Percentiles rank a stretch among this genome's conserved stretches.
phyloP scores from a whole-genome alignment of 2,329 filamentous ascomycete species.

The Acrocalymma vagum region DNA sequence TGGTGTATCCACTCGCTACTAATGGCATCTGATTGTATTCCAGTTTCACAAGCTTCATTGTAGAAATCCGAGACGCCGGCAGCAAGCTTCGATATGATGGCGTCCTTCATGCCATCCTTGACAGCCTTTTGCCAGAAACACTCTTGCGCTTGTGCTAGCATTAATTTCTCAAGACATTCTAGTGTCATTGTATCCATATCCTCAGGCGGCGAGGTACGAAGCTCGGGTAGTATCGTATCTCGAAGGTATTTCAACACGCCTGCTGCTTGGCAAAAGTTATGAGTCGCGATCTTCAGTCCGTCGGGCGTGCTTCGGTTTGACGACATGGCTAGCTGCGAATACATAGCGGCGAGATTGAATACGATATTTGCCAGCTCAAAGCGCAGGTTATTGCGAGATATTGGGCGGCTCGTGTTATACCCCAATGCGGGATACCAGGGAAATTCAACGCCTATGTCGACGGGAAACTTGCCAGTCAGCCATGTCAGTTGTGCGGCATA shows the following conservation, averaged over 20 bases:
- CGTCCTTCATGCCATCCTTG: slow-evolving; percentile 92
- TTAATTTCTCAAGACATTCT: slow-evolving; percentile 81
- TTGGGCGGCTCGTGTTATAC: slow-evolving; percentile 81
- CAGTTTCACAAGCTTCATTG: slow-evolving; percentile 81
- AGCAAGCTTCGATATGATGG: slow-evolving; percentile 88
- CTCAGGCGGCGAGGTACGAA: slow-evolving; percentile 85
- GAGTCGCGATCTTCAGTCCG: slow-evolving; percentile 86
- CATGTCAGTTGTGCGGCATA: slow-evolving; percentile 94
- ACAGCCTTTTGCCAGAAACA: slow-evolving; percentile 99
- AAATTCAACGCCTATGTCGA: slow-evolving; percentile 95
- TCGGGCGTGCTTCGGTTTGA: slow-evolving; percentile 81
- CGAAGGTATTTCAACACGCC: slow-evolving; percentile 84
- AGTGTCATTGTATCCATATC: slow-evolving; percentile 94
- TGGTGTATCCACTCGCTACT: slow-evolving; percentile 98
- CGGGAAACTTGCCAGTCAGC: slow-evolving; percentile 94
- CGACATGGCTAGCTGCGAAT: slow-evolving; percentile 87
- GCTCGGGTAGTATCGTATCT: slow-evolving; percentile 78
- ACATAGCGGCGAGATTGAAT: slow-evolving; percentile 92
- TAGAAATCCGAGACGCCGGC: slow-evolving; percentile 93
- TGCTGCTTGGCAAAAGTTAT: slow-evolving; percentile 87
- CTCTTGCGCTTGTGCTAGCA: slow-evolving; percentile 93
- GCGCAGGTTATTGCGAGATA: slow-evolving; percentile 71
- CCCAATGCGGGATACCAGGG: slow-evolving; percentile 95
- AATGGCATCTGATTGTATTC: slow-evolving; percentile 86
- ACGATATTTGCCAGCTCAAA: slow-evolving; percentile 92